phyloP scores from a whole-genome alignment of 306 rosid genomes.

The Vigna radiata region DNA sequence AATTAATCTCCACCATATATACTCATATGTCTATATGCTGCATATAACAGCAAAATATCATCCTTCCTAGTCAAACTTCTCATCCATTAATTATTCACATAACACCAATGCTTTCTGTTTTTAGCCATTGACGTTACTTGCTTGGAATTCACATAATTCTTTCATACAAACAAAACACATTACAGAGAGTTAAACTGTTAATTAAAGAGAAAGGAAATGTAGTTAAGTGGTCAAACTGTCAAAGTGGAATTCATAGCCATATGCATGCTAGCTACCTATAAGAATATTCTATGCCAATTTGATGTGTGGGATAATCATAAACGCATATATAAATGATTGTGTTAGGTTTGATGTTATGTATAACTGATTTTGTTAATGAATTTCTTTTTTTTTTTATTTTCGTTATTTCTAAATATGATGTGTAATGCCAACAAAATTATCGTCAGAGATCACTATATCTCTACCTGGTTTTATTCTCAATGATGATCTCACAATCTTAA shows the following conservation, averaged over 20 bases:
- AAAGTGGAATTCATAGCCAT: constrained; percentile 13
- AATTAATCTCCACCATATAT: background rate
- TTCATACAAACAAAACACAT: constrained; percentile 2
- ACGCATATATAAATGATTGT: constrained; percentile 34
- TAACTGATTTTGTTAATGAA: constrained; percentile 2
- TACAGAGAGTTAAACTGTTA: background rate
- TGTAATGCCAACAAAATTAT: constrained; percentile 39
- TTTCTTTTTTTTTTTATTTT: background rate
- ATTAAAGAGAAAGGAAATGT: background rate
- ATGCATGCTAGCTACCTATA: constrained; percentile 22
- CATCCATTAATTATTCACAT: constrained; percentile 17
- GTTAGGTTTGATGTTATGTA: constrained; percentile 32
- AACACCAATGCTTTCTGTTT: constrained; percentile 26
- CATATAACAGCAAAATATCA: background rate
- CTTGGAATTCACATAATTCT: constrained; percentile 18
- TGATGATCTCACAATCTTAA: constrained; percentile 39
- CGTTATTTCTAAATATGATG: background rate
- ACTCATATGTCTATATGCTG: too few relatives aligned
- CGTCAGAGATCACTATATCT: constrained; percentile 30
- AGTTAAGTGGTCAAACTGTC: constrained; percentile 15
- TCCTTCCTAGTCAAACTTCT: constrained; percentile 36
- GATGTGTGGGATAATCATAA: background rate
- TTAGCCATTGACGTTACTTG: constrained; percentile 44
- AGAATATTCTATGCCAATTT: constrained; percentile 39
- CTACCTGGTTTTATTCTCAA: constrained; percentile 43